Conservation (phyloP, 148 eudicot species). For the Hydrangea macrophylla region DNA sequence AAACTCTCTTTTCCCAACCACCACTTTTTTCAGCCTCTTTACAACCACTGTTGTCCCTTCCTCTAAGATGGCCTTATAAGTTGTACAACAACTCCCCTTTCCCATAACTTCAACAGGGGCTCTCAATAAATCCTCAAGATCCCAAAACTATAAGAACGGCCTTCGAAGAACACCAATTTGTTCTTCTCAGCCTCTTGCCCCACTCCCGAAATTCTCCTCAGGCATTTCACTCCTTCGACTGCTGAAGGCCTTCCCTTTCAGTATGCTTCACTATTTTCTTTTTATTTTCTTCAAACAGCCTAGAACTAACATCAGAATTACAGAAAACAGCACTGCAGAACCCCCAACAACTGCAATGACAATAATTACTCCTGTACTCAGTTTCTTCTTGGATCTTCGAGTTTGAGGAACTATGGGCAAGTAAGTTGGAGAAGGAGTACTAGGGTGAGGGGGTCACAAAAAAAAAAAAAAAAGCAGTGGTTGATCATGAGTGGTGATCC, state of each 20-base stretch:
- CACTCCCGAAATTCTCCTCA: slow-evolving; percentile 70
- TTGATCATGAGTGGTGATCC: slow-evolving; percentile 63
- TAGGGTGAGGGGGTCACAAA: slow-evolving; percentile 23
- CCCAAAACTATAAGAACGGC: slow-evolving; percentile 62
- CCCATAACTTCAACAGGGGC: slow-evolving; percentile 97
- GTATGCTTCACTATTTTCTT: slow-evolving; percentile 25
- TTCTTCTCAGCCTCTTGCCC: slow-evolving; percentile 76
- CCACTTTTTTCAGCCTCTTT: slow-evolving; percentile 80
- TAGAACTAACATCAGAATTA: slow-evolving; percentile 28
- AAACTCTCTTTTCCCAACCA: slow-evolving; percentile 73
- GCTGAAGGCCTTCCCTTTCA: slow-evolving; percentile 39
- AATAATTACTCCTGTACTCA: slow-evolving; percentile 44
- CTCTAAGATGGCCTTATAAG: slow-evolving; percentile 84
- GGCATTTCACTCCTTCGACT: slow-evolving; percentile 56
- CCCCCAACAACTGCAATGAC: slow-evolving; percentile 55
- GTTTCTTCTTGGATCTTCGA: slow-evolving; percentile 31
- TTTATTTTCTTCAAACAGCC: slow-evolving; percentile 50
- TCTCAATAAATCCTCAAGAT: slow-evolving; percentile 87
- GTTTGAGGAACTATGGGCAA: slow-evolving; percentile 9
- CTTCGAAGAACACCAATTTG: slow-evolving; percentile 78
- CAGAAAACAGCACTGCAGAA: slow-evolving; percentile 33
- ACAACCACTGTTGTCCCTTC: slow-evolving; percentile 81
- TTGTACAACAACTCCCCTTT: slow-evolving; percentile 84
- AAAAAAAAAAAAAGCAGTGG: slow-evolving; percentile 34
- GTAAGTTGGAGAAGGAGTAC: not conserved